These are phyloP conservation scores for Suillus bovinus DNA, from an alignment of 768 basidiomycete genomes.

Conservation along the genomic window DNA sequence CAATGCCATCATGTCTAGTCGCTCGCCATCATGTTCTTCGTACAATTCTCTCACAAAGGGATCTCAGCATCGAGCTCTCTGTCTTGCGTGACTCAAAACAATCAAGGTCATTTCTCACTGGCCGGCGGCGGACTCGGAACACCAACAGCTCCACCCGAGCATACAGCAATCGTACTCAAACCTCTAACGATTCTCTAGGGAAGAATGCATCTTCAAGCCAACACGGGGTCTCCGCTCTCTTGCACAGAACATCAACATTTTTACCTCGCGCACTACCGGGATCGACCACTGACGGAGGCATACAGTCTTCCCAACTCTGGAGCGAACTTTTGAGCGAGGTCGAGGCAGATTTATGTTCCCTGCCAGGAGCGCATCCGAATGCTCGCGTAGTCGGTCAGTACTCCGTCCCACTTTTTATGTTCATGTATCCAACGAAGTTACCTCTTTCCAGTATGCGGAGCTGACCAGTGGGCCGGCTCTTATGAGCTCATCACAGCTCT, in stretches of 20 bases:
- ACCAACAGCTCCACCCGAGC: neutral
- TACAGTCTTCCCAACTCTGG: constrained; percentile 48
- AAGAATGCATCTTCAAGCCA: constrained; percentile 7
- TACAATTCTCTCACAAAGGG: neutral
- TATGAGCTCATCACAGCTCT: constrained; percentile 67
- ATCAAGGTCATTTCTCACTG: neutral
- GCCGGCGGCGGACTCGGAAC: neutral
- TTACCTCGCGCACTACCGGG: constrained; percentile 44
- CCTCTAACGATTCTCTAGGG: neutral
- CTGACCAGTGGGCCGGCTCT: constrained; percentile 54
- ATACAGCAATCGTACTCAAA: neutral
- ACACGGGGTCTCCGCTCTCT: constrained; percentile 42
- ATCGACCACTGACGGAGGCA: constrained; percentile 18
- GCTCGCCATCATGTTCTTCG: neutral
- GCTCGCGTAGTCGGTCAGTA: constrained; percentile 48
- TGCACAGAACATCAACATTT: constrained; percentile 50
- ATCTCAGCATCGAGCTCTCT: neutral
- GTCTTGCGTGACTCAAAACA: neutral
- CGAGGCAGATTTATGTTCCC: constrained; percentile 28
- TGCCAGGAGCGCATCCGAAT: constrained; percentile 32
- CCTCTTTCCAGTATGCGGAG: constrained; percentile 49
- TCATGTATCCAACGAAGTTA: constrained; percentile 7
- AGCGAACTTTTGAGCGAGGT: constrained; percentile 40
- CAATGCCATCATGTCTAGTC: constrained; percentile 13
- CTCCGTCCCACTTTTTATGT: neutral